Evolutionary conservation across 1,139 yeast genomes (phyloP).

Genomic region (Keqinozyma sinolaborantium): DNA sequence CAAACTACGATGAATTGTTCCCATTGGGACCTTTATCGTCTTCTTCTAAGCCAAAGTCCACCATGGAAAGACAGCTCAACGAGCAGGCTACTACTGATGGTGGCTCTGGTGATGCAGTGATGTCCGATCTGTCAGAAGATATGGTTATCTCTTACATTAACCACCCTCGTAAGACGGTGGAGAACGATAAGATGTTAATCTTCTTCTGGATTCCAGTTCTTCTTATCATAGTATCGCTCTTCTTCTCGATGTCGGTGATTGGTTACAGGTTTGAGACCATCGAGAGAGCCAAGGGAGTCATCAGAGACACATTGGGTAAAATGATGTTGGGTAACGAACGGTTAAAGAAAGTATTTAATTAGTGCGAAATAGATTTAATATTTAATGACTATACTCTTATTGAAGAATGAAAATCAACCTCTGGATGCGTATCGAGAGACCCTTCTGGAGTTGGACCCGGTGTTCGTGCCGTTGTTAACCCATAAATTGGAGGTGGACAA

Average conservation of each 20-base stretch:
- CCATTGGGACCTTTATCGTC: constrained; percentile 51
- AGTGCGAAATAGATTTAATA: constrained; percentile 3
- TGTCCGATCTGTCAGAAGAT: constrained; percentile 51
- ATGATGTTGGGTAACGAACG: constrained; percentile 69
- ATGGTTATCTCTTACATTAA: constrained; percentile 53
- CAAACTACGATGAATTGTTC: constrained; percentile 79
- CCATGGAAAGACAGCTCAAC: constrained; percentile 33
- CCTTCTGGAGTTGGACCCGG: constrained; percentile 8
- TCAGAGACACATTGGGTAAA: constrained; percentile 55
- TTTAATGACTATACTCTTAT: constrained; percentile 8
- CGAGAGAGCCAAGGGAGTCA: constrained; percentile 41
- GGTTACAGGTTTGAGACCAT: constrained; percentile 44
- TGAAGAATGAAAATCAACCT: constrained; percentile 9
- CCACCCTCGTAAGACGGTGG: constrained; percentile 61
- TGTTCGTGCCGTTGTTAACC: constrained; percentile 12
- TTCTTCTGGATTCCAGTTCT: constrained; percentile 86
- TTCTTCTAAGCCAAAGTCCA: constrained; percentile 30
- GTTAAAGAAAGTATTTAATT: constrained; percentile 50
- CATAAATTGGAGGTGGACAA: constrained; percentile 9
- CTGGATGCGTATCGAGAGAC: constrained; percentile 7
- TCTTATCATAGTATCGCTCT: constrained; percentile 48
- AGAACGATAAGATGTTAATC: constrained; percentile 79
- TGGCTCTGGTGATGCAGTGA: constrained; percentile 7
- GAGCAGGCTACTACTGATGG: constrained; percentile 17
- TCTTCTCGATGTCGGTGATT: constrained; percentile 48